A percentile compares a stretch with the other conserved stretches of the same genome.
Evolutionary conservation across 495 filamentous ascomycete genomes (phyloP).

Genomic region (Saxophila tyrrhenica): DNA sequence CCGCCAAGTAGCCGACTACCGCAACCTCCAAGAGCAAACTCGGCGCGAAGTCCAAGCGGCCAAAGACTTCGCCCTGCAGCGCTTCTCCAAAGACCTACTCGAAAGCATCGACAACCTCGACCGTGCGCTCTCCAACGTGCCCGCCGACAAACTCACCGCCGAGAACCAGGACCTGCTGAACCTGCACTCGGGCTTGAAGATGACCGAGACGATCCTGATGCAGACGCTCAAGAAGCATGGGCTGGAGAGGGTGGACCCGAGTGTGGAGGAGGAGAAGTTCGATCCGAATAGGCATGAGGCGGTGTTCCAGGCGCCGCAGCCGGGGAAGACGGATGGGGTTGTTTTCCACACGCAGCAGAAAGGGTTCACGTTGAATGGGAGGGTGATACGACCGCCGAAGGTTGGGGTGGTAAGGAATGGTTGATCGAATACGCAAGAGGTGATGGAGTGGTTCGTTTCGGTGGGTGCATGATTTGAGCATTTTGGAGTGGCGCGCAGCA

Average conservation of each 20-base stretch:
- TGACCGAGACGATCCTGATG: constrained; percentile 87
- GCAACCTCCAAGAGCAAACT: constrained; percentile 90
- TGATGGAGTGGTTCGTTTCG: not conserved
- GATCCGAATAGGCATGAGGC: constrained; percentile 95
- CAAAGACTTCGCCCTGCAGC: constrained; percentile 86
- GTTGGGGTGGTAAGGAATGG: constrained; percentile 86
- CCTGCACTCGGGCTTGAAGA: constrained; percentile 78
- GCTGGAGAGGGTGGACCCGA: constrained; percentile 71
- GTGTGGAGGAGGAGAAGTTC: constrained; percentile 59
- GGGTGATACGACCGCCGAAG: constrained; percentile 83
- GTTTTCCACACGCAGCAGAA: constrained; percentile 92
- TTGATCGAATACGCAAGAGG: too few species aligned
- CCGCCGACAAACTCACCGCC: constrained; percentile 47
- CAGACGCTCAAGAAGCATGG: constrained; percentile 87
- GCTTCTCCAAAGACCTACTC: constrained; percentile 86
- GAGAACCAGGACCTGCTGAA: constrained; percentile 56
- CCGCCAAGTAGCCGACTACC: constrained; percentile 88
- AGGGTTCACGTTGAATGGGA: constrained; percentile 83
- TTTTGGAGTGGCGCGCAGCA: not conserved
- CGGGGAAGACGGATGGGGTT: constrained; percentile 75
- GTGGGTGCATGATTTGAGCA: not conserved
- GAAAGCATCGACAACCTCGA: constrained; percentile 95
- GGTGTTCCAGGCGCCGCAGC: constrained; percentile 77
- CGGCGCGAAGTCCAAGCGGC: constrained; percentile 79
- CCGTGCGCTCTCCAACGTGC: constrained; percentile 71